phyloP scores from a whole-genome alignment of 192 early-diverging fungal genomes.

The Coemansia sp. region DNA sequence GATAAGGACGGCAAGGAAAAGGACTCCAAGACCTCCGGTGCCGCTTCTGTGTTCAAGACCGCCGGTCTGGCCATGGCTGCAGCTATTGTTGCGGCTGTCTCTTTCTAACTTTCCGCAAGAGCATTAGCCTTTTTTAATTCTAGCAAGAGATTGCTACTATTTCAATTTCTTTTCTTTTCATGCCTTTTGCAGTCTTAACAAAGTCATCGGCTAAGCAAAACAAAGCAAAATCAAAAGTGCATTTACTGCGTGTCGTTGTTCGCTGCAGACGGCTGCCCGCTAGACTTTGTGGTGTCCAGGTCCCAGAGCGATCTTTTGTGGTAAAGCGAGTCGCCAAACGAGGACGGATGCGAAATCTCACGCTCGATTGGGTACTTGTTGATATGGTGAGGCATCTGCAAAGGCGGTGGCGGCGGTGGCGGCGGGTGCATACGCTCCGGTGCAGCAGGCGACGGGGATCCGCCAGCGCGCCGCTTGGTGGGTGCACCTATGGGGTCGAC shows the following conservation, averaged over 20 bases:
- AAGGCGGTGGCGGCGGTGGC: conserved; percentile 2
- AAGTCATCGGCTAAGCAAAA: no score
- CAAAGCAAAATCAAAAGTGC: conserved; percentile 2
- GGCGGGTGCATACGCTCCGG: conserved; percentile 5
- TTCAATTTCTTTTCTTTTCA: not conserved
- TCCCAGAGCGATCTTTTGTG: conserved; percentile 21
- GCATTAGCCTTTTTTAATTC: not conserved
- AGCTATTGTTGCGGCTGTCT: conserved; percentile 7
- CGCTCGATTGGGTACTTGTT: conserved; percentile 10
- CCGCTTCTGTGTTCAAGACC: conserved; percentile 7
- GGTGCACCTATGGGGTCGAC: conserved; percentile 50
- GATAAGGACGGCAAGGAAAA: not conserved
- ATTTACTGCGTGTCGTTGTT: not conserved
- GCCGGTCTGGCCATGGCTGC: conserved; percentile 15
- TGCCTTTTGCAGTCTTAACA: no score
- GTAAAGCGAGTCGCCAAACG: conserved; percentile 33
- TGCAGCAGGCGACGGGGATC: conserved; percentile 12
- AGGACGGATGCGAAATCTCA: conserved; percentile 26
- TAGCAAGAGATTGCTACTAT: not conserved
- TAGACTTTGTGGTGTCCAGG: conserved; percentile 2
- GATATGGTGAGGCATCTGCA: not conserved
- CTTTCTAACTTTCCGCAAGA: conserved; percentile 11
- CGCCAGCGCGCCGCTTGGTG: conserved; percentile 15
- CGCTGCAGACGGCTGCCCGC: not conserved
- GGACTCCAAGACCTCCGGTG: conserved; percentile 4